Conservation (phyloP, 352 stramenopile genomes). For the Phytophthora meadii region DNA sequence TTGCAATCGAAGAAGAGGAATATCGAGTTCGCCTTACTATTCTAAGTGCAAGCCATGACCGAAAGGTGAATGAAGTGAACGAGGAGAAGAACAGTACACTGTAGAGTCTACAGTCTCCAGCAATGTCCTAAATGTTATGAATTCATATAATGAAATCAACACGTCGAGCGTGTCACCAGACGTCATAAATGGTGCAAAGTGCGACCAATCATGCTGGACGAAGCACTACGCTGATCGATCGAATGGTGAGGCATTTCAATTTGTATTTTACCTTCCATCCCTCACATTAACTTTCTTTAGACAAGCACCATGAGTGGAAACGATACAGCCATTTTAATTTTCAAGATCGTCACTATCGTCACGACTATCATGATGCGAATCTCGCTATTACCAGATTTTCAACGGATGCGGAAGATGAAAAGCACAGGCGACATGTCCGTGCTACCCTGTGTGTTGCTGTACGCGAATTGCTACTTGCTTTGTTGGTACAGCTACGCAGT, state of each 20-base stretch:
- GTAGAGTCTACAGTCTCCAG: not conserved
- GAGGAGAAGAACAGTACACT: not conserved
- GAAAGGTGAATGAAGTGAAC: too few species aligned
- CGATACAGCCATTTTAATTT: conserved; percentile 18
- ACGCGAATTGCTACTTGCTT: conserved; percentile 39
- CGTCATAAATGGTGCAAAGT: conserved; percentile 23
- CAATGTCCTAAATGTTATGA: too few species aligned
- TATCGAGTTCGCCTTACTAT: not conserved
- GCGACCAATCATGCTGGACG: conserved; percentile 22
- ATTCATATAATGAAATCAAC: too few species aligned
- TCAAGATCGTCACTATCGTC: conserved; percentile 47
- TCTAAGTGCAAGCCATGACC: not conserved
- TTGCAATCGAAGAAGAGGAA: not conserved
- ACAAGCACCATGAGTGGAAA: conserved; percentile 10
- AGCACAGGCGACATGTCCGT: conserved; percentile 42
- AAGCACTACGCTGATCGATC: conserved; percentile 15
- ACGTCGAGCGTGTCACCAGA: not conserved
- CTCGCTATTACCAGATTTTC: conserved; percentile 47
- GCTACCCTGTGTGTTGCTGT: conserved; percentile 36
- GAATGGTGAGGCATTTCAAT: conserved; percentile 16
- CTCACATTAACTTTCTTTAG: conserved; percentile 1
- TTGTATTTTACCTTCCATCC: conserved; percentile 1
- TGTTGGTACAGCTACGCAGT: conserved; percentile 54
- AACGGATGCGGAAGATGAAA: conserved; percentile 43
- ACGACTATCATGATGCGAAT: conserved; percentile 52